phyloP scores from a whole-genome alignment of 257 asterid genomes.

The Solanum chmielewskii region DNA sequence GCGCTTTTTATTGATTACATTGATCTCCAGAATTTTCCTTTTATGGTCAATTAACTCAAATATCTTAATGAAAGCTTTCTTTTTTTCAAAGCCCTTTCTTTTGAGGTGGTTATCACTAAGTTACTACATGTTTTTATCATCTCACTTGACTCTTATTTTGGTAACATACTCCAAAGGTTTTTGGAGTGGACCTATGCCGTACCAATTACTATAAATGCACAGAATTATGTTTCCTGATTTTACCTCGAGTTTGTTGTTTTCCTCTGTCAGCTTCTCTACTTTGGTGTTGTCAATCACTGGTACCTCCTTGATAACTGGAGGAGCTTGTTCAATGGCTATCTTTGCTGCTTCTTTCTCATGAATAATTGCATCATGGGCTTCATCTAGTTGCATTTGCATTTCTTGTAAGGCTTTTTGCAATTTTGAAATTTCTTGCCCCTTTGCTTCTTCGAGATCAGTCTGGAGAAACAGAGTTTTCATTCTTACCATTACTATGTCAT shows the following conservation, averaged over 20 bases:
- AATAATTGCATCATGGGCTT: conserved; percentile 58
- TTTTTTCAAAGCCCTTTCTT: not conserved
- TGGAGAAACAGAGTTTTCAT: conserved; percentile 14
- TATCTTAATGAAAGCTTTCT: not conserved
- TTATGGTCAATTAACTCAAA: not conserved
- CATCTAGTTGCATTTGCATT: conserved; percentile 54
- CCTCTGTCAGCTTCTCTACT: conserved; percentile 64
- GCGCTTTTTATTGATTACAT: not conserved
- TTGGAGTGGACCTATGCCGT: not conserved
- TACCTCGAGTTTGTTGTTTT: conserved; percentile 74
- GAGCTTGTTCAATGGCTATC: conserved; percentile 81
- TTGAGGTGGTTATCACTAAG: not conserved
- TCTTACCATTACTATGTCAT: not conserved
- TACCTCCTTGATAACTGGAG: conserved; percentile 86
- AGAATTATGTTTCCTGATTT: conserved; percentile 5
- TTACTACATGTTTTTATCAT: not conserved
- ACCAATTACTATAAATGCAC: not conserved
- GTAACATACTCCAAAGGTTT: not conserved
- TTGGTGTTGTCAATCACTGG: conserved; percentile 68
- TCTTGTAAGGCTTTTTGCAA: conserved; percentile 56
- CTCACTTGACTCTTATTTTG: not conserved
- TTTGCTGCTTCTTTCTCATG: conserved; percentile 80
- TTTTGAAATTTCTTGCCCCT: conserved; percentile 69
- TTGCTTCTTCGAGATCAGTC: conserved; percentile 84
- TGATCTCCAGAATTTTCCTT: not conserved